These are phyloP conservation scores for Penicillium aurantiogriseum DNA, from an alignment of 2,329 filamentous ascomycete species.

Conservation along the genomic window DNA sequence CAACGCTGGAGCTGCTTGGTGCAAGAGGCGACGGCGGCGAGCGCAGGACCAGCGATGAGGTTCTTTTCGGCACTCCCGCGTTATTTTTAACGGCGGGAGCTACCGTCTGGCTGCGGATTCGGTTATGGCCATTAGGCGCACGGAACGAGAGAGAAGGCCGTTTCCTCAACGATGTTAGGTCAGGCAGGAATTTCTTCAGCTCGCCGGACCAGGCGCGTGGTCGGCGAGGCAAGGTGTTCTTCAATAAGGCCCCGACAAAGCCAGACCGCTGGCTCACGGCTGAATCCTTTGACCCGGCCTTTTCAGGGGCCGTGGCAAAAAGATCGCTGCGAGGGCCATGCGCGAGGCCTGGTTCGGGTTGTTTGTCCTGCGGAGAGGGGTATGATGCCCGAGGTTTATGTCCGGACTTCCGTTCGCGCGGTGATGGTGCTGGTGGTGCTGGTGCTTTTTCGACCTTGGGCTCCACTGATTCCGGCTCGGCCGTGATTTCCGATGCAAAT, in stretches of 20 bases:
- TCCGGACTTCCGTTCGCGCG: background rate
- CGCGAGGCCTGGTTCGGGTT: constrained; percentile 11
- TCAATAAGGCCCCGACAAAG: constrained; percentile 38
- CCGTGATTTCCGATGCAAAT: constrained; percentile 32
- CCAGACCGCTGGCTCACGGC: constrained; percentile 24
- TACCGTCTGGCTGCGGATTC: constrained; percentile 31
- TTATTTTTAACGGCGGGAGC: constrained; percentile 6
- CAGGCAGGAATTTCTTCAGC: constrained; percentile 39
- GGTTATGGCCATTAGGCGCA: constrained; percentile 25
- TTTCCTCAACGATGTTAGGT: constrained; percentile 33
- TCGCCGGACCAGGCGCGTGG: constrained; percentile 41
- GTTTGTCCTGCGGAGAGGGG: constrained; percentile 1
- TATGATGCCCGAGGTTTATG: constrained; percentile 12
- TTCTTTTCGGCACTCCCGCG: background rate
- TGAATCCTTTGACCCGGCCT: constrained; percentile 17
- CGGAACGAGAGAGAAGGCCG: constrained; percentile 33
- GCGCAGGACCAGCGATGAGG: constrained; percentile 21
- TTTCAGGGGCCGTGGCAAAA: background rate
- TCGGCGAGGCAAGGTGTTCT: constrained; percentile 32
- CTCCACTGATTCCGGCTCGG: constrained; percentile 32
- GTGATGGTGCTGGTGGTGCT: background rate
- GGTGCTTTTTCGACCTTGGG: background rate
- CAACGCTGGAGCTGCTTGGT: constrained; percentile 14
- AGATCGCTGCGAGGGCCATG: constrained; percentile 18
- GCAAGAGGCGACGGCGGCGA: constrained; percentile 3